Evolutionary conservation across 352 stramenopile species (phyloP).

Genomic region (Thalassiosira hispida): DNA sequence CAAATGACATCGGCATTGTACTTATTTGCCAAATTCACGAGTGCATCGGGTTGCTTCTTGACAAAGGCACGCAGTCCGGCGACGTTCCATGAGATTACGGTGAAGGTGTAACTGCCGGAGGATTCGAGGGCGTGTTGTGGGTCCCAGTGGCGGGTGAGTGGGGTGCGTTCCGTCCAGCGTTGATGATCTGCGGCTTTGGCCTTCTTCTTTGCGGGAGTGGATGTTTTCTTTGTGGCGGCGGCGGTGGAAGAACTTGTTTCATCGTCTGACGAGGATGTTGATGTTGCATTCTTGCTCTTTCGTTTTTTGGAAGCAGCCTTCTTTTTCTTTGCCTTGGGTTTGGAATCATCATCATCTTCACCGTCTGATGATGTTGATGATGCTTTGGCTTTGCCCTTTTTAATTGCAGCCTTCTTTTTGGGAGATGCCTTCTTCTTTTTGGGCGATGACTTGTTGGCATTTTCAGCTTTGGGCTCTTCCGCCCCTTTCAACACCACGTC

Average conservation of each 20-base stretch:
- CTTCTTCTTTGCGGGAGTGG: constrained; percentile 5
- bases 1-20: constrained; percentile 86
- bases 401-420: constrained; percentile 8
- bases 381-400: not conserved
- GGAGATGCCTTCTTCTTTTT: constrained; percentile 20
- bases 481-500: not conserved
- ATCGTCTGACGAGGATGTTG: constrained; percentile 10
- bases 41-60: constrained; percentile 77
- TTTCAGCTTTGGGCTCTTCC: not conserved
- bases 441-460: not conserved
- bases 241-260: not conserved
- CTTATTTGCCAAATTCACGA: constrained; percentile 68
- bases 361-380: not conserved
- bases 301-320: constrained; percentile 1
- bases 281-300: not conserved
- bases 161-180: constrained; percentile 68
- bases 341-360: not conserved
- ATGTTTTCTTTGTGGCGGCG: not conserved
- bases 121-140: constrained; percentile 18
- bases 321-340: not conserved
- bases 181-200: constrained; percentile 58
- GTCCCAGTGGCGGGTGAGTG: constrained; percentile 66
- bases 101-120: constrained; percentile 73
- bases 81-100: constrained; percentile 87
- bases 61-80: constrained; percentile 85